These are phyloP conservation scores for Zymoseptoria ardabiliae DNA, from an alignment of 2,329 filamentous ascomycete species.

Conservation along the genomic window DNA sequence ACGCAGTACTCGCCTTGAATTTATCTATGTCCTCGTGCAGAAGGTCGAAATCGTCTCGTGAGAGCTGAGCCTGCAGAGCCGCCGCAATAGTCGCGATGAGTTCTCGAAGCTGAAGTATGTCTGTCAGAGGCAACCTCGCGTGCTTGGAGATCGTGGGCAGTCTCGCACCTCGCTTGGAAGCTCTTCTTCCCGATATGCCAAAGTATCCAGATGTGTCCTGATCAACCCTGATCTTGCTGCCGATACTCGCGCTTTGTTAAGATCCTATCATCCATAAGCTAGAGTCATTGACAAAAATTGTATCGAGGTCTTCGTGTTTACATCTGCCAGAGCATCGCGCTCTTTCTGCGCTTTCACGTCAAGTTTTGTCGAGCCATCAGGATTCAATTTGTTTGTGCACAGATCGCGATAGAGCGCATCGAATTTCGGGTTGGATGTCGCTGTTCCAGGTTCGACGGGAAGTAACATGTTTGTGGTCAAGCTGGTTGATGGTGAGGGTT, in stretches of 20 bases:
- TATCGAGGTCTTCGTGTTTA: slow-evolving; percentile 14
- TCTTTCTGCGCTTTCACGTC: slow-evolving; percentile 36
- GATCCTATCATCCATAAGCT: slow-evolving; percentile 25
- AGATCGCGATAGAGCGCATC: slow-evolving; percentile 40
- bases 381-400: slow-evolving; percentile 35
- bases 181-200: slow-evolving; percentile 29
- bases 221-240: slow-evolving; percentile 30
- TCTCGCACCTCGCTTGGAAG: slow-evolving; percentile 34
- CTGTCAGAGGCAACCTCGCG: slow-evolving; percentile 1
- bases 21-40: slow-evolving; percentile 33
- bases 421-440: slow-evolving; percentile 39
- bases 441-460: slow-evolving; percentile 31
- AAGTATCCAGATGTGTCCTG: slow-evolving; percentile 27
- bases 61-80: slow-evolving; percentile 32
- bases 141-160: not conserved
- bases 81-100: slow-evolving; percentile 37
- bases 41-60: slow-evolving; percentile 32
- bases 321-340: slow-evolving; percentile 33
- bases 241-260: slow-evolving; percentile 30
- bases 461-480: slow-evolving; percentile 32
- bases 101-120: slow-evolving; percentile 30
- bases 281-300: not conserved
- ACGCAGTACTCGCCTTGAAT: slow-evolving; percentile 29
- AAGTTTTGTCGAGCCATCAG: slow-evolving; percentile 38
- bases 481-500: not conserved